Percentiles rank a stretch among this genome's conserved stretches.
Conservation (phyloP, 306 rosid genomes). For the Vigna radiata region DNA sequence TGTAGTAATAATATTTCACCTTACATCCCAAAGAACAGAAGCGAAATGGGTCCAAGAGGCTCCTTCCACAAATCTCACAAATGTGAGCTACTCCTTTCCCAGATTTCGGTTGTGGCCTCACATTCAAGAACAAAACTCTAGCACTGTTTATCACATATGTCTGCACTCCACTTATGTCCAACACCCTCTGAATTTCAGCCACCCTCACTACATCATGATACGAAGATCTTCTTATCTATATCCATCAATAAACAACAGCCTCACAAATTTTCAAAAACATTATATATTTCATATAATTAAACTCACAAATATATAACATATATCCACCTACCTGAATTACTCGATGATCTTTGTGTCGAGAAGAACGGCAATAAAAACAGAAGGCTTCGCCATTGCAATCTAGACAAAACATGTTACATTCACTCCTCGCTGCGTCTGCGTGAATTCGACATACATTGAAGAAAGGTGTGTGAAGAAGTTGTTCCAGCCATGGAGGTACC, state of each 20-base stretch:
- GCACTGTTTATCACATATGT: conserved; percentile 97
- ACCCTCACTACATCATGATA: conserved; percentile 97
- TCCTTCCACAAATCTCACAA: conserved; percentile 91
- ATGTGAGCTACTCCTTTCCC: conserved; percentile 81
- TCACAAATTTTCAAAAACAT: not conserved
- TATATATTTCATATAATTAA: no score
- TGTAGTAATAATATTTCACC: conserved; percentile 55
- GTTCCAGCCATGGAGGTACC: conserved; percentile 93
- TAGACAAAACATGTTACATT: conserved; percentile 90
- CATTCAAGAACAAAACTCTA: conserved; percentile 82
- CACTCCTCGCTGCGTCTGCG: conserved; percentile 79
- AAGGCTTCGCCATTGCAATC: conserved; percentile 86
- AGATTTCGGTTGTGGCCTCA: conserved; percentile 92
- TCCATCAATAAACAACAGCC: not conserved
- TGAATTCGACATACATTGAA: conserved; percentile 81
- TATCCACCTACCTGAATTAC: conserved; percentile 70
- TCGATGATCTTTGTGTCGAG: conserved; percentile 86
- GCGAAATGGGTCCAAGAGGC: conserved; percentile 84
- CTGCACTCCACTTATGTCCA: conserved; percentile 89
- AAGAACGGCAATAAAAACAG: conserved; percentile 93
- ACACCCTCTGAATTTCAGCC: conserved; percentile 69
- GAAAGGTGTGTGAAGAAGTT: conserved; percentile 66
- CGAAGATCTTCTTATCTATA: conserved; percentile 87
- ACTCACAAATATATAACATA: no score
- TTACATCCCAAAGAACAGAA: conserved; percentile 97